Percentiles rank a stretch among this genome's conserved stretches.
Conservation (phyloP, 2,329 filamentous ascomycete species). For the Emergomyces pasteurianus region DNA sequence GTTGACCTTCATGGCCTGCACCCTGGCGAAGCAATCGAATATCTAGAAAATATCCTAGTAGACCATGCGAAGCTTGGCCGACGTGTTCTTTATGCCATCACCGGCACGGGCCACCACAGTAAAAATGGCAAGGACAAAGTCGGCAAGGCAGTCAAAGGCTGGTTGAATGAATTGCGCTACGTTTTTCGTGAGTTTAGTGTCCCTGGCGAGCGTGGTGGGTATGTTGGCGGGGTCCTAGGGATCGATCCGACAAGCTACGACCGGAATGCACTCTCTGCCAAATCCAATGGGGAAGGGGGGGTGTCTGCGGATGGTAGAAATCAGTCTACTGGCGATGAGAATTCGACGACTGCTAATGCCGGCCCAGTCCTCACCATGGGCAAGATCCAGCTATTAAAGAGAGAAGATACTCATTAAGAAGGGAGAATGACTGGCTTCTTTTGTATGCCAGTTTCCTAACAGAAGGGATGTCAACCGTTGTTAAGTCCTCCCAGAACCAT, state of each 20-base stretch:
- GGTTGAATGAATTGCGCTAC: slow-evolving; percentile 91
- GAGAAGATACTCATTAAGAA: slow-evolving; percentile 26
- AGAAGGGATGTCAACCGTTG: no score
- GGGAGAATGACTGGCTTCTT: background rate
- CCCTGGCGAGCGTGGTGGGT: slow-evolving; percentile 76
- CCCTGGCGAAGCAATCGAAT: slow-evolving; percentile 90
- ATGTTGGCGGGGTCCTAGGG: slow-evolving; percentile 54
- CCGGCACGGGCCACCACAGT: slow-evolving; percentile 90
- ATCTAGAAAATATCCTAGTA: slow-evolving; percentile 75
- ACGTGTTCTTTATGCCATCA: slow-evolving; percentile 84
- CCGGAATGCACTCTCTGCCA: slow-evolving; percentile 25
- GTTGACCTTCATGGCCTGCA: slow-evolving; percentile 98
- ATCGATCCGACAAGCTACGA: slow-evolving; percentile 52
- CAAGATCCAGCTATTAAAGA: slow-evolving; percentile 35
- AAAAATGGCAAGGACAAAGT: slow-evolving; percentile 99
- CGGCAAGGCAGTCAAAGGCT: slow-evolving; percentile 80
- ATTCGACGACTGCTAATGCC: slow-evolving; percentile 16
- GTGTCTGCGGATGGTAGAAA: slow-evolving; percentile 14
- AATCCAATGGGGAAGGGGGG: slow-evolving; percentile 19
- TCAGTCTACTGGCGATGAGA: slow-evolving; percentile 15
- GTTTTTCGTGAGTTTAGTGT: slow-evolving; percentile 94
- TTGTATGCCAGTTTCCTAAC: background rate
- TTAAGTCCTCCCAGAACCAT: background rate
- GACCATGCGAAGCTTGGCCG: slow-evolving; percentile 61
- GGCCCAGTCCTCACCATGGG: slow-evolving; percentile 25